Base-by-base conservation (phyloP, 805 yeast genomes). In the Wickerhamiella kurtzmanii region DNA sequence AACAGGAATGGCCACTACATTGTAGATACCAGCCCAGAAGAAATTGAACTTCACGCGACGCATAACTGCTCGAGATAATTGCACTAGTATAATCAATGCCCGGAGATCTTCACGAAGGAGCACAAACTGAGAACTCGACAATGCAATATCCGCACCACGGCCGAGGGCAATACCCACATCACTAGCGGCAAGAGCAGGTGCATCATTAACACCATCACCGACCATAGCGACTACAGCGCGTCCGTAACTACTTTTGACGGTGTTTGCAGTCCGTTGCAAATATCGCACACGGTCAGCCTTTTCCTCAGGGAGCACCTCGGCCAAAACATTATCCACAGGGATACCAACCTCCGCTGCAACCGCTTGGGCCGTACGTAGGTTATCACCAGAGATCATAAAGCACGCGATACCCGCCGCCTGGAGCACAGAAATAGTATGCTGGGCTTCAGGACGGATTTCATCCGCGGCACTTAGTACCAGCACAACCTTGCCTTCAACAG, bases 161-260 rank as follows among this genome's bases (percentile, higher is more conserved):
- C 87, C 82, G 50, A 82, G 67, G 0, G 92, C 87, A 41, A 82
- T 71, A 2, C 92, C 92, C 18, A 83, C 78, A 63, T 81, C 85
- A 0, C 92, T 85, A 1, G 74, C 66, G 2, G 86, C 74, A 44
- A 83, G 64, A 0, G 92, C 85, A 1, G 89, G 89, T 0, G 92
- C 86, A 61, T 83, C 92, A 59, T 82, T 83, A 32, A 82, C 77
- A 18, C 92, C 92, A 56, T 82, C 92, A 8, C 92, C 92, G 6
- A 82, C 79, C 88, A 82, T 81, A 0, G 85, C 87, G 2, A 78
- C 80, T 19, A 74, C 56, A 2, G 70, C 61, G 3, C 66, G 50
- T 1, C 56, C 51, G 15, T 55, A 53, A 17, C 49, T 46, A 2
- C 49, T 51, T 8, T 50, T 39, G 3, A 51, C 52, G 11, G 60